Evolutionary conservation across 305 asterid species (phyloP).

Genomic region (Solanum hybrid): DNA sequence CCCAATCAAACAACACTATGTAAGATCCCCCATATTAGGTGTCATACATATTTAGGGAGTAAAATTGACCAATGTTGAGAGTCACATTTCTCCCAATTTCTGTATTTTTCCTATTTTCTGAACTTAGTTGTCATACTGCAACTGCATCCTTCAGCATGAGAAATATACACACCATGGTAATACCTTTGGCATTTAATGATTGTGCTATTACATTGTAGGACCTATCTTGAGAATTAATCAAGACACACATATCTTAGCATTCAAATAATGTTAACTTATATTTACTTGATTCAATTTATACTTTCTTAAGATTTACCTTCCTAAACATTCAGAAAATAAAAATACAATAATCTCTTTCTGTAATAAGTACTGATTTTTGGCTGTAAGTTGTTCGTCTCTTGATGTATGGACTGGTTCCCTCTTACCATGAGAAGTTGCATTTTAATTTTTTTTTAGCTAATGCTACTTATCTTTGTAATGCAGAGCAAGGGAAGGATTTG

Average conservation of each 20-base stretch:
- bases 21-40: background rate
- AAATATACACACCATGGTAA: background rate
- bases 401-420: background rate
- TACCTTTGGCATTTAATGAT: background rate
- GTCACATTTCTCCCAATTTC: background rate
- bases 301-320: background rate
- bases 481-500: slow-evolving; percentile 86
- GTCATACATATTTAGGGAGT: background rate
- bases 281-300: background rate
- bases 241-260: background rate
- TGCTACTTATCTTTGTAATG: slow-evolving; percentile 11
- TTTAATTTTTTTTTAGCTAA: background rate
- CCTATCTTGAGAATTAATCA: background rate
- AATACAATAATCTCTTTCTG: background rate
- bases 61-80: background rate
- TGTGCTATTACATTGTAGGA: background rate
- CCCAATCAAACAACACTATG: background rate
- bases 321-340: background rate
- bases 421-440: background rate
- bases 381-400: background rate
- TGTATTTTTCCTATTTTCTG: background rate
- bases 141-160: background rate
- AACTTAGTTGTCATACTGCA: background rate
- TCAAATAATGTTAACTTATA: background rate
- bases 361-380: background rate